phyloP scores from a whole-genome alignment of 1,284 basidiomycete species.

The Ganoderma boninense region DNA sequence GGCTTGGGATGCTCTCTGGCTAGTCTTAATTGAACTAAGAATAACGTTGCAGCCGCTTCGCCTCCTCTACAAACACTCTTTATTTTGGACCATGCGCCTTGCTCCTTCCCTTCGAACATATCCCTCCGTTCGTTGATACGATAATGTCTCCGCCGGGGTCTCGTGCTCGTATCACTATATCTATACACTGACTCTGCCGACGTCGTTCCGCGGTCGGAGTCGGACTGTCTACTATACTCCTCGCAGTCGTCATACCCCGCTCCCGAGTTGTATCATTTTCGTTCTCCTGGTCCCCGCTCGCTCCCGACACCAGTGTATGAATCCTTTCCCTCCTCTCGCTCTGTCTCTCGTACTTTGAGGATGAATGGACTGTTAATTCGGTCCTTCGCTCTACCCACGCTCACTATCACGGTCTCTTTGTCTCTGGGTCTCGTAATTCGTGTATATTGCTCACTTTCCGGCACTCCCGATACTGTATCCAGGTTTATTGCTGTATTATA shows the following conservation, averaged over 20 bases:
- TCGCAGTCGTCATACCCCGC: constrained; percentile 27
- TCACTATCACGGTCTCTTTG: constrained; percentile 16
- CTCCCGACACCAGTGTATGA: background rate
- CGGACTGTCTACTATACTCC: constrained; percentile 25
- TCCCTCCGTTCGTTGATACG: constrained; percentile 11
- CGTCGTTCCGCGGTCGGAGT: constrained; percentile 3
- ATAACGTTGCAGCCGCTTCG: background rate
- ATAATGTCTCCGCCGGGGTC: constrained; percentile 7
- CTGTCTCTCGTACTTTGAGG: constrained; percentile 3
- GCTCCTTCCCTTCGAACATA: background rate
- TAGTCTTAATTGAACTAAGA: background rate
- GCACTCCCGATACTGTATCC: constrained; percentile 28
- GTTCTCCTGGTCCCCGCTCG: constrained; percentile 7
- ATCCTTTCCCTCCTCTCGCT: constrained; percentile 8
- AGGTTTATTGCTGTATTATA: constrained; percentile 34
- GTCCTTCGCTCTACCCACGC: constrained; percentile 26
- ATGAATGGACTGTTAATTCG: constrained; percentile 1
- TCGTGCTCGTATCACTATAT: constrained; percentile 14
- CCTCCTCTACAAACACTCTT: background rate
- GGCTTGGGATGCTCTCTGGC: constrained; percentile 28
- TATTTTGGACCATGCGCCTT: constrained; percentile 1
- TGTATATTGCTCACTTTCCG: constrained; percentile 29
- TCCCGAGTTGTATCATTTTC: constrained; percentile 33
- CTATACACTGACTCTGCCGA: background rate
- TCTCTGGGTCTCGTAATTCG: constrained; percentile 21